Evolutionary conservation across 306 rosid genomes (phyloP).

Genomic region (Pyrus betulifolia): DNA sequence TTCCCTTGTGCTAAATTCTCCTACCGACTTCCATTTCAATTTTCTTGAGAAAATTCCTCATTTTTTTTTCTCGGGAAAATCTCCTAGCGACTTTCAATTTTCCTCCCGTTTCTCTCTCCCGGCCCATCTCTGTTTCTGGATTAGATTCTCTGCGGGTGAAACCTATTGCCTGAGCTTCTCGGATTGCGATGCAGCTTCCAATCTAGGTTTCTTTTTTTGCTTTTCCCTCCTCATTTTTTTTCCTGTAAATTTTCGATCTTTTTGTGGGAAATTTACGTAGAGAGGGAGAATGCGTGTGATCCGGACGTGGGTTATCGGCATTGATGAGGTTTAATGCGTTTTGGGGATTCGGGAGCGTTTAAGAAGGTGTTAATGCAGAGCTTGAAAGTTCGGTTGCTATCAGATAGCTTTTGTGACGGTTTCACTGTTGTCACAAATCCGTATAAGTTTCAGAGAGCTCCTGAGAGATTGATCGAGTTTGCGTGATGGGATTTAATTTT

Average conservation of each 20-base stretch:
- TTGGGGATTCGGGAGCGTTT: neutral
- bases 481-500: neutral
- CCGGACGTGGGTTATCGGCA: slow-evolving; percentile 1
- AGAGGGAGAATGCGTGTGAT: slow-evolving; percentile 2
- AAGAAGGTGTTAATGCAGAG: neutral
- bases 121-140: neutral
- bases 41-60: slow-evolving; percentile 4
- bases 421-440: neutral
- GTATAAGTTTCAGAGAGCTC: neutral
- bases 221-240: neutral
- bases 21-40: neutral
- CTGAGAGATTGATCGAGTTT: neutral
- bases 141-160: neutral
- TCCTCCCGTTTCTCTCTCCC: neutral
- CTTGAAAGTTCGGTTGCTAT: neutral
- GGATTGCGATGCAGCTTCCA: neutral
- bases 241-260: neutral
- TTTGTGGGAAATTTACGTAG: neutral
- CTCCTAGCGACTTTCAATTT: neutral
- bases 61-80: neutral
- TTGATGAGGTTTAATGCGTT: slow-evolving; percentile 2
- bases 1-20: neutral
- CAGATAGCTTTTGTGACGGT: neutral
- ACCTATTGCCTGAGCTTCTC: neutral
- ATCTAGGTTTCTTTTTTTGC: neutral